Evolutionary conservation across 192 early-diverging fungal species (phyloP), one percentile per base, ranked within the genome.

Genomic region (Backusella tarrabulga): DNA sequence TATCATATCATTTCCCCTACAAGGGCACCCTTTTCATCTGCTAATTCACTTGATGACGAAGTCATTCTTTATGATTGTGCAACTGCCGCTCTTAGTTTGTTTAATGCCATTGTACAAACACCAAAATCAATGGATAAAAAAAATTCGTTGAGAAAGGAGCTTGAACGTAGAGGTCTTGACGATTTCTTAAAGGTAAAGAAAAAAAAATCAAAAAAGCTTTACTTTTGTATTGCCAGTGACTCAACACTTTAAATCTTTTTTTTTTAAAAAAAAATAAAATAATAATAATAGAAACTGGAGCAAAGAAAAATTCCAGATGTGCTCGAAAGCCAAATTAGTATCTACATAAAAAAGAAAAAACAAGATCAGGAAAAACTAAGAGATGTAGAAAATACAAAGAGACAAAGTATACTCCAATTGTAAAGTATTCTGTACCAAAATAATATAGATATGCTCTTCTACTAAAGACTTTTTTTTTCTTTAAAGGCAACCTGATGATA

Each of bases 141-240:
- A 23, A 79, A 81, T 9, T 78, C 80, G 17, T 50, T 89, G 12
- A 72, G 86, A 54, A 79, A 83, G n/a, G 88, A 89, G 44, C 76
- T 89, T 44, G 68, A 83, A 23, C 75, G 86, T 50, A 82, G 88
- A 52, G 88, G 88, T 19, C 67, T 89, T 14, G 83, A 83, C 36
- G 85, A 85, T 34, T 79, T 80, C 9, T 84, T 89, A 34, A 79
- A 84, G 66, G 80, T 80, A 50, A 60, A 85, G 50, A 72, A 67
- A 73, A 80, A 83, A 46, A 60, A 54, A 46, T 44, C 15, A 17
- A 40, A 12, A 2, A 2, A 12, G 38, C 11, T 40, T 40, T 12
- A 46, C 50, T 68, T 23, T 50, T 50, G 15, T 19, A 50, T 50
- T 50, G 4, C 6, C 17, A 50, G 5, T 50, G 38, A 38, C 9